phyloP scores from a whole-genome alignment of 2,329 filamentous ascomycete genomes.

The Coniochaeta pulveracea region DNA sequence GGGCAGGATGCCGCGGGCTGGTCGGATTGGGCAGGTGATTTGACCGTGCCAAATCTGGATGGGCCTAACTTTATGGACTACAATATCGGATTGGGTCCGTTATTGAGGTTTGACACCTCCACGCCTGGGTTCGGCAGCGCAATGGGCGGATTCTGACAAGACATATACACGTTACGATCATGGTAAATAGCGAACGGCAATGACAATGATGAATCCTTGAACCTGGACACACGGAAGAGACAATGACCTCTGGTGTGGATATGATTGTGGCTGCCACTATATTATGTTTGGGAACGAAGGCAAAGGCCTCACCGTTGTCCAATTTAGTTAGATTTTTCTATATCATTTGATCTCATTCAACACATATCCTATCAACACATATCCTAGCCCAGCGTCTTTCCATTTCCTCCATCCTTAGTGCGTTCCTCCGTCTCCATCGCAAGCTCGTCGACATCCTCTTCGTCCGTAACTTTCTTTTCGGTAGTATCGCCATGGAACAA shows the following conservation, averaged over 20 bases:
- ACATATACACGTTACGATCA: no score
- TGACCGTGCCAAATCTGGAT: not conserved
- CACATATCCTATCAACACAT: no score
- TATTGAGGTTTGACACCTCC: slow-evolving; percentile 1
- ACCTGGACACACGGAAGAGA: no score
- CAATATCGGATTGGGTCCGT: not conserved
- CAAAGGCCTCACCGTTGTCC: no score
- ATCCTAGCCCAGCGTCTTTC: no score
- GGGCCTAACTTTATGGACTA: slow-evolving; percentile 3
- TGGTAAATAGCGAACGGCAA: no score
- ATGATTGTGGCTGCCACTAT: no score
- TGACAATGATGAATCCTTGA: no score
- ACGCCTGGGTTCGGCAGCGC: not conserved
- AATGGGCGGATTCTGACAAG: not conserved
- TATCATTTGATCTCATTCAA: no score
- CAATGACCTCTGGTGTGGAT: no score
- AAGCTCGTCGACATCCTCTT: not conserved
- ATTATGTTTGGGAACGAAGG: no score
- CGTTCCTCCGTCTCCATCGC: not conserved
- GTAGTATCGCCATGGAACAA: not conserved
- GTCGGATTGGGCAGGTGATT: not conserved
- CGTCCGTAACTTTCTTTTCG: not conserved
- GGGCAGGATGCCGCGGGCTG: not conserved
- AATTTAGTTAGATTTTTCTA: no score
- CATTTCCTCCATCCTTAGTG: not conserved